phyloP scores from a whole-genome alignment of 164 flowering plant genomes.

The Echeveria elegans region DNA sequence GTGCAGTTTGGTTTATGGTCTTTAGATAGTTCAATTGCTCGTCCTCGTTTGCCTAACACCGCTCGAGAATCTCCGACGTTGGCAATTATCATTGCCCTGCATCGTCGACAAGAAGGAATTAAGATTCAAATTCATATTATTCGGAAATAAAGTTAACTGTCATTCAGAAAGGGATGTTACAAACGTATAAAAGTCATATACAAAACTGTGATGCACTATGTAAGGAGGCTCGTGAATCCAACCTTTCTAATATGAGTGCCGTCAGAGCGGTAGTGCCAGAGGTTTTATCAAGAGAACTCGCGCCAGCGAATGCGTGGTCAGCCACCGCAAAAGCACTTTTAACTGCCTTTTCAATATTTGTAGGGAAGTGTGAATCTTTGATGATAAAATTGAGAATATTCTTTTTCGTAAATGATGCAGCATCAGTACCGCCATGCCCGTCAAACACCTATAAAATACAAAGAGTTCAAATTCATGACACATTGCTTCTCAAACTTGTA shows the following conservation, averaged over 20 bases:
- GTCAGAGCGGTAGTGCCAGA: slow-evolving; percentile 42
- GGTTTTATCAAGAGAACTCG: slow-evolving; percentile 25
- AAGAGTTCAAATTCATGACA: background rate
- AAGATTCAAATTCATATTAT: background rate
- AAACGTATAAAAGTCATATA: too few relatives aligned
- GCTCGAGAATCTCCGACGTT: slow-evolving; percentile 25
- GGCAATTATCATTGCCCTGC: slow-evolving; percentile 19
- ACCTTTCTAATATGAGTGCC: slow-evolving; percentile 38
- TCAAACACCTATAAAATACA: slow-evolving; percentile 41
- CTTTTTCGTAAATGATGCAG: slow-evolving; percentile 35
- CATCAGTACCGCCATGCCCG: slow-evolving; percentile 58
- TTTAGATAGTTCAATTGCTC: slow-evolving; percentile 21
- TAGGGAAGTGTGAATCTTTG: slow-evolving; percentile 37
- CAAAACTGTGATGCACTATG: background rate
- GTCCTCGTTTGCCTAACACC: slow-evolving; percentile 19
- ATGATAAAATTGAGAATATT: slow-evolving; percentile 36
- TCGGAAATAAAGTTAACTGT: too few relatives aligned
- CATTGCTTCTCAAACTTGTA: background rate
- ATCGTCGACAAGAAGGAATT: background rate
- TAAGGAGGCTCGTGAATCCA: background rate
- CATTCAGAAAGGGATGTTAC: background rate
- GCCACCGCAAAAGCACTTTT: slow-evolving; percentile 35
- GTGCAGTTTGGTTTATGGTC: slow-evolving; percentile 22
- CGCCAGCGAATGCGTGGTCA: slow-evolving; percentile 35
- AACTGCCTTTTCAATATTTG: slow-evolving; percentile 26